Base-by-base conservation (phyloP, 2,329 filamentous ascomycete genomes). In the Fusarium sp. region DNA sequence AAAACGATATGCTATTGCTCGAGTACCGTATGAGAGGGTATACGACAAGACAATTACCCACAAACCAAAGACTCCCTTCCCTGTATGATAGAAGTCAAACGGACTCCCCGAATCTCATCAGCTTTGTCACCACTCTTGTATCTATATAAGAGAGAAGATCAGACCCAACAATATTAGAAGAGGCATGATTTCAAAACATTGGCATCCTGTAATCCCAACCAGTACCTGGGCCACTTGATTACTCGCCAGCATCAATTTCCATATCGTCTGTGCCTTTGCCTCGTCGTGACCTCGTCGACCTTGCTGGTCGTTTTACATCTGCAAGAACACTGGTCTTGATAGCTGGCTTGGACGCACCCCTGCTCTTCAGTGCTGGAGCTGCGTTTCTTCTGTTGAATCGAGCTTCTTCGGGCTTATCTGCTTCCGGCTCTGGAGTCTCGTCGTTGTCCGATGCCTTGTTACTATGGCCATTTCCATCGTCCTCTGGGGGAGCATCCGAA, bases 191-290 rank as follows among this genome's bases (percentile, higher is more conserved):
- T 47, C 56, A 71, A 72, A 61, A 64, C 35, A 55, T 44, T 47
- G 51, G 54, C 38, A 57, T 64, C 42, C 61, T 64, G 42, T 68
- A 50, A 68, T 71, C 68, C 73, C 61, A 55, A 57, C 50, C 39
- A 38, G 18, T 22, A 31, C 57, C 16, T n/a, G 7, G 10, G 33
- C 31, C 50, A 22, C 36, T 55, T 42, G 53, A 55, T 47, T 79
- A 79, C 44, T 79, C 75, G 47, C 79, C 79, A 36, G 79, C 77
- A 60, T 83, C 81, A 39, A 81, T 66, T 14, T 83, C 81, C 81
- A 83, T 82, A 24, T 80, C 79, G 18, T 76, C 76, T 24, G 73
- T 63, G 26, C 77, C 76, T 70, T 76, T 80, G 36, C 76, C 72
- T 35, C 76, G 73, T n/a, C 80, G 77, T 15, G 74, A 58, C 55